Conservation (phyloP, 192 early-diverging fungal species). For the Paraglomus brasilianum region DNA sequence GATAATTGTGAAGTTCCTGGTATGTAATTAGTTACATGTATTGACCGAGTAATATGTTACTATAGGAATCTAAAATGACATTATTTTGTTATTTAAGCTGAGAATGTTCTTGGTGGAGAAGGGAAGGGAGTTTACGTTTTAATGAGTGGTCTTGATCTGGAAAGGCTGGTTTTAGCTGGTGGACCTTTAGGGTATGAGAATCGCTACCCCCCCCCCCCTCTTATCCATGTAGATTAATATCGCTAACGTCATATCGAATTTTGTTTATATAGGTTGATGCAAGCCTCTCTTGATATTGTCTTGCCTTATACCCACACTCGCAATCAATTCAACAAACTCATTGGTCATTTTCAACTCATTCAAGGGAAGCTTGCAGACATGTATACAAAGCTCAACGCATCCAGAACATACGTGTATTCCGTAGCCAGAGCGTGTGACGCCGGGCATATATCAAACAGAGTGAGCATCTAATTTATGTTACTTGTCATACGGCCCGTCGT, state of each 20-base stretch:
- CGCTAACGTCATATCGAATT: background rate
- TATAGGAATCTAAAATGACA: background rate
- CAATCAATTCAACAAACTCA: conserved; percentile 80
- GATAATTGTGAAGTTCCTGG: conserved; percentile 89
- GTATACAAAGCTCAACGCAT: conserved; percentile 94
- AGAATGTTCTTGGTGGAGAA: conserved; percentile 84
- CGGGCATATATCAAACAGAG: conserved; percentile 75
- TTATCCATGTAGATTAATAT: background rate
- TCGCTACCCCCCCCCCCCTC: too few relatives aligned
- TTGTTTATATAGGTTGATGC: conserved; percentile 68
- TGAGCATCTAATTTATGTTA: background rate
- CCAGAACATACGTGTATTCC: conserved; percentile 86
- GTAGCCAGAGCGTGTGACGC: conserved; percentile 83
- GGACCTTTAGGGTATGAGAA: conserved; percentile 80
- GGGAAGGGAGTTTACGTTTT: conserved; percentile 91
- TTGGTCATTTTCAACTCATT: conserved; percentile 89
- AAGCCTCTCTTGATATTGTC: conserved; percentile 76
- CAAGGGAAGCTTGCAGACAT: conserved; percentile 97
- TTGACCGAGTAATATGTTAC: too few relatives aligned
- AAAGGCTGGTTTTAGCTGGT: conserved; percentile 86
- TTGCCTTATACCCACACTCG: conserved; percentile 86
- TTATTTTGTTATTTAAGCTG: conserved; percentile 38
- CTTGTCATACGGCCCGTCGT: too few relatives aligned
- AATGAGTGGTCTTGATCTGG: conserved; percentile 92
- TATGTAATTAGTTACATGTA: conserved; percentile 27